These are phyloP conservation scores for Tricharina praecox DNA, from an alignment of 495 filamentous ascomycete genomes.

Conservation along the genomic window DNA sequence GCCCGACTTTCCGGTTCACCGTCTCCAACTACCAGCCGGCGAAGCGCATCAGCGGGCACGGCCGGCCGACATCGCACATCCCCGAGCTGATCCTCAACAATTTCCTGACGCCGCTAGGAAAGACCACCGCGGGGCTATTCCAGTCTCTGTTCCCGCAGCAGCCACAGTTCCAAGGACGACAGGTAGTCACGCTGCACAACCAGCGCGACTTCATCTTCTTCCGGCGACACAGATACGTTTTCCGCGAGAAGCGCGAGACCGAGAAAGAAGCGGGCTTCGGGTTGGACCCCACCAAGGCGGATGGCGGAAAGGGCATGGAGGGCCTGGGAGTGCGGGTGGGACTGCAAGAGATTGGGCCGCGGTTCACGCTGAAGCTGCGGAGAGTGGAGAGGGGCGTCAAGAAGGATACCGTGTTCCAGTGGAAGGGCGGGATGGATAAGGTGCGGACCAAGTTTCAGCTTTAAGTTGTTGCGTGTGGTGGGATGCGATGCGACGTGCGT, in stretches of 20 bases:
- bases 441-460: conserved; percentile 81
- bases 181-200: conserved; percentile 84
- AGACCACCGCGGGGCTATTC: conserved; percentile 77
- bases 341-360: conserved; percentile 68
- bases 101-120: conserved; percentile 81
- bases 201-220: conserved; percentile 91
- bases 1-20: conserved; percentile 73
- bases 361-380: conserved; percentile 74
- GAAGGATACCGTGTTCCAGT: conserved; percentile 64
- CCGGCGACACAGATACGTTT: conserved; percentile 75
- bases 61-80: conserved; percentile 71
- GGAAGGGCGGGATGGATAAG: conserved; percentile 90
- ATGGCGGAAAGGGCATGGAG: conserved; percentile 64
- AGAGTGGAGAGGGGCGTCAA: conserved; percentile 76
- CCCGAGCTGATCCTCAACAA: conserved; percentile 91
- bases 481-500: too few species aligned
- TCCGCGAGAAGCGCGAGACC: conserved; percentile 64
- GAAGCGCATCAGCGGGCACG: conserved; percentile 69
- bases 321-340: conserved; percentile 69
- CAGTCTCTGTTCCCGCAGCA: conserved; percentile 62
- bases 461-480: too few species aligned
- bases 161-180: conserved; percentile 66
- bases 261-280: conserved; percentile 59
- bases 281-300: conserved; percentile 28
- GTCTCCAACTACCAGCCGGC: conserved; percentile 77